A percentile compares a stretch with the other conserved stretches of the same genome.
Conservation (phyloP, 2,329 filamentous ascomycete genomes). For the Ophiocordyceps polyrhachis-furcata region DNA sequence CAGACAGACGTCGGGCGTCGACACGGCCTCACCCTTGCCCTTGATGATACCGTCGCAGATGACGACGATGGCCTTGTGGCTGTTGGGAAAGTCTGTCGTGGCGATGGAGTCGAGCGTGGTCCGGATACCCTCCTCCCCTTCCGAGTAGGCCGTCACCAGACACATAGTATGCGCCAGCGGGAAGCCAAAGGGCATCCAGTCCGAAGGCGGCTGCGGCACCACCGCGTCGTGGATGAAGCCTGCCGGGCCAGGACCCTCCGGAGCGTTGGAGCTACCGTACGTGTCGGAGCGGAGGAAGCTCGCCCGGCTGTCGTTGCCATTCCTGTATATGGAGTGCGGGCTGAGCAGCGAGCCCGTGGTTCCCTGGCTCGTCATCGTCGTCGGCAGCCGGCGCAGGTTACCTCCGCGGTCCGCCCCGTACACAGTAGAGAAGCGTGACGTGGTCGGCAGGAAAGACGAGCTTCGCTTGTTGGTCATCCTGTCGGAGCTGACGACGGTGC, state of each 20-base stretch:
- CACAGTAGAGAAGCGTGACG: conserved; percentile 83
- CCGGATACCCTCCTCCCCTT: conserved; percentile 79
- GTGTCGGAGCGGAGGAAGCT: conserved; percentile 47
- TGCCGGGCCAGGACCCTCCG: conserved; percentile 60
- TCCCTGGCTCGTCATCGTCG: conserved; percentile 87
- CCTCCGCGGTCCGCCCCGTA: conserved; percentile 52
- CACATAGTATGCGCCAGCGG: conserved; percentile 88
- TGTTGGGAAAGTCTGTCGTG: conserved; percentile 97
- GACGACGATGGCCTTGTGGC: conserved; percentile 90
- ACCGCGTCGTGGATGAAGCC: conserved; percentile 96
- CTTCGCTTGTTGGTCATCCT: conserved; percentile 54
- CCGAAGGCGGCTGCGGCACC: conserved; percentile 84
- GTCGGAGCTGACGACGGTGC: conserved; percentile 45
- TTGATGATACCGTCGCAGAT: conserved; percentile 98
- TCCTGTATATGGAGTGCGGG: conserved; percentile 53
- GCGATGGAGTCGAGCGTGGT: conserved; percentile 93
- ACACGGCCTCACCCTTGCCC: conserved; percentile 69
- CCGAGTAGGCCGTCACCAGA: conserved; percentile 90
- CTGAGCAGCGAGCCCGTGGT: conserved; percentile 55
- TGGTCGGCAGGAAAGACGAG: conserved; percentile 76
- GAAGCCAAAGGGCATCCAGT: conserved; percentile 95
- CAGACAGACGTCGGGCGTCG: conserved; percentile 79
- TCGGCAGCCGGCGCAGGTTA: conserved; percentile 41
- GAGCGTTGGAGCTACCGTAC: conserved; percentile 30
- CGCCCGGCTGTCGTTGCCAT: conserved; percentile 40